Conservation (phyloP, 1,284 basidiomycete species). For the Rhodotorula sp. region DNA sequence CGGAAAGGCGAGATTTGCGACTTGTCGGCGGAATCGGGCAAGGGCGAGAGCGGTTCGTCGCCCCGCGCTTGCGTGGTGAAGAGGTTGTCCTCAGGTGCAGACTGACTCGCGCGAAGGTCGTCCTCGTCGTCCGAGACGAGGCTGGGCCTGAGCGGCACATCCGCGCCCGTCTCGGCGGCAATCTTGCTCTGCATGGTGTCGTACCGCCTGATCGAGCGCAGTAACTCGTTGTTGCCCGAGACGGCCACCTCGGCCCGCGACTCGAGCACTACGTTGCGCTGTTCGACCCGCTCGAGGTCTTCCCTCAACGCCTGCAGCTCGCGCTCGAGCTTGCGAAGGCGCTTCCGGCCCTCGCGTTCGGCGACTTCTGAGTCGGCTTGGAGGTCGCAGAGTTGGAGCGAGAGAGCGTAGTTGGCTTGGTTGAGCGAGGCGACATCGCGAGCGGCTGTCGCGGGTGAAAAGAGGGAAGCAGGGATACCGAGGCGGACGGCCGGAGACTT, state of each 20-base stretch:
- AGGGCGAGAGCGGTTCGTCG: background rate
- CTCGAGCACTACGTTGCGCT: slow-evolving; percentile 67
- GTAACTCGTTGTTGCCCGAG: background rate
- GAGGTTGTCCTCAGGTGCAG: background rate
- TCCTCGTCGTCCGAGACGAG: background rate
- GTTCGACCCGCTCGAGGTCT: slow-evolving; percentile 65
- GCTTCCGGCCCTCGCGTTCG: slow-evolving; percentile 66
- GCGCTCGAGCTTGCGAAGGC: slow-evolving; percentile 68
- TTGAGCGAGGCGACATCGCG: slow-evolving; percentile 64
- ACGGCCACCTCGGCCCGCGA: slow-evolving; percentile 48
- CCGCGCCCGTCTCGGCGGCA: no score
- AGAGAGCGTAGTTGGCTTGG: slow-evolving; percentile 76
- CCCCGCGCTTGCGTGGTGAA: background rate
- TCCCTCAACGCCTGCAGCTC: slow-evolving; percentile 68
- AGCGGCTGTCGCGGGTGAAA: slow-evolving; percentile 52
- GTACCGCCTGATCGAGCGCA: background rate
- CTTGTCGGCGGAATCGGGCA: background rate
- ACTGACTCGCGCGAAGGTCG: no score
- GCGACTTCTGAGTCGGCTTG: slow-evolving; percentile 66
- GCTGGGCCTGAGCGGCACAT: no score
- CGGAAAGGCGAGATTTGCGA: slow-evolving; percentile 4
- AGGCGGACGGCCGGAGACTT: slow-evolving; percentile 48
- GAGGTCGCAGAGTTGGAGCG: slow-evolving; percentile 68
- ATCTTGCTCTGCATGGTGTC: background rate
- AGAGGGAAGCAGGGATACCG: slow-evolving; percentile 47